Percentiles rank a stretch among this genome's conserved stretches.
Evolutionary conservation across 192 early-diverging fungal genomes (phyloP).

Genomic region (Coemansia sp.): DNA sequence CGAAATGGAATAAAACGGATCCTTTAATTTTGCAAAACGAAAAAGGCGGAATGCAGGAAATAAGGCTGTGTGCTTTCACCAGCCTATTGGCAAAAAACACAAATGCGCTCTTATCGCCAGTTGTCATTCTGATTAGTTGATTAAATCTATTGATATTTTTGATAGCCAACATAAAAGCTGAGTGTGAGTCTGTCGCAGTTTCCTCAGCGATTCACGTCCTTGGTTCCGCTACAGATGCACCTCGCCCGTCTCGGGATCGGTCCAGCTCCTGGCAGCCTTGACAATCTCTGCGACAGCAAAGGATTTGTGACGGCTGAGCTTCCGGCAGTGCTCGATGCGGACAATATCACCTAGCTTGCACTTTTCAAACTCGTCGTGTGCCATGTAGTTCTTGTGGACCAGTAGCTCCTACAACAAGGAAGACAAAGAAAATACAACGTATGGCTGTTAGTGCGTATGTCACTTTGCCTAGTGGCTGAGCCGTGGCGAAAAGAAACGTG

Average conservation of each 20-base stretch:
- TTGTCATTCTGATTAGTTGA: slow-evolving; percentile 1
- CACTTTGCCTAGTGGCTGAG: neutral
- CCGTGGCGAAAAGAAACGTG: neutral
- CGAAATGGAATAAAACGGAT: slow-evolving; percentile 2
- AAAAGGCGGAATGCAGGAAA: neutral
- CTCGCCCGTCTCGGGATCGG: slow-evolving; percentile 49
- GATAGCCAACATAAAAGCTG: neutral
- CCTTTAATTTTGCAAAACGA: neutral
- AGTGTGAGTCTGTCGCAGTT: neutral
- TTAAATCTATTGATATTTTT: neutral
- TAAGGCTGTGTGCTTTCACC: neutral
- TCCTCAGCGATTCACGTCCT: neutral
- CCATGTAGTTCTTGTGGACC: slow-evolving; percentile 83
- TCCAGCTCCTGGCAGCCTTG: slow-evolving; percentile 46
- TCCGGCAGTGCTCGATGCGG: slow-evolving; percentile 85
- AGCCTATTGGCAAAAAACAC: neutral
- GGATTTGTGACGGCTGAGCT: slow-evolving; percentile 82
- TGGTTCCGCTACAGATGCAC: slow-evolving; percentile 30
- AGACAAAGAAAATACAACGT: neutral
- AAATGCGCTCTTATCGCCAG: neutral
- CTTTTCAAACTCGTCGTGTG: slow-evolving; percentile 77
- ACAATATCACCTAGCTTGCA: slow-evolving; percentile 90
- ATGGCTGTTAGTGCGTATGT: neutral
- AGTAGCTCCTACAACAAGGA: slow-evolving; percentile 62
- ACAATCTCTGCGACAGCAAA: slow-evolving; percentile 88